These are phyloP conservation scores for Ocimum tenuiflorum DNA, from an alignment of 257 asterid genomes.

Conservation along the genomic window DNA sequence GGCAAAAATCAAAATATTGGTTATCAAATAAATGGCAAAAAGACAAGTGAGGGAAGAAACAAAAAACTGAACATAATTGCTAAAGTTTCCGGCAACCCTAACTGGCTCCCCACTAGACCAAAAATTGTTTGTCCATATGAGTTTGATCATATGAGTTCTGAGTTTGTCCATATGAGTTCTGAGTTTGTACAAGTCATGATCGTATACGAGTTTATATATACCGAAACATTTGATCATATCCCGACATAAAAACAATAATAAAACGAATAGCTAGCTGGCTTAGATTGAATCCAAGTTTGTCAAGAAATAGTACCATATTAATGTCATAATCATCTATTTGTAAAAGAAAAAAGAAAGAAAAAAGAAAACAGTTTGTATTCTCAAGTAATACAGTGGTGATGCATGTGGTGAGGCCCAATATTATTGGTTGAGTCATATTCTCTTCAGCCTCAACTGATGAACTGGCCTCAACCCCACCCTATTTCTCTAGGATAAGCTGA, in stretches of 20 bases:
- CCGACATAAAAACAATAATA: too few relatives aligned
- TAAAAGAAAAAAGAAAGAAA: background rate
- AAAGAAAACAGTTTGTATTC: slow-evolving; percentile 18
- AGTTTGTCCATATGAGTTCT: slow-evolving; percentile 8
- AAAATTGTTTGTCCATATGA: slow-evolving; percentile 12
- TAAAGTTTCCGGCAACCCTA: background rate
- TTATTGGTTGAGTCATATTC: slow-evolving; percentile 42
- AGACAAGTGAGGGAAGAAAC: background rate
- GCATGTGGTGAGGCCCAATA: slow-evolving; percentile 39
- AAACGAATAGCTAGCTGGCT: background rate
- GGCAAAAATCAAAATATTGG: background rate
- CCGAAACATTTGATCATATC: too few relatives aligned
- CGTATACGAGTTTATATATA: background rate
- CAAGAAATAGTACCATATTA: too few relatives aligned
- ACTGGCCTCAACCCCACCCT: slow-evolving; percentile 52
- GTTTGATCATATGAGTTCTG: too few relatives aligned
- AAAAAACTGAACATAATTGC: background rate
- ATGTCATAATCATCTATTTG: slow-evolving; percentile 18
- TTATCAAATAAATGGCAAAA: background rate
- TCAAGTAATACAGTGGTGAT: slow-evolving; percentile 26
- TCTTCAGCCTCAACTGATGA: slow-evolving; percentile 30
- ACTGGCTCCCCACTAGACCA: slow-evolving; percentile 6
- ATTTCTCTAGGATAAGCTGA: slow-evolving; percentile 10
- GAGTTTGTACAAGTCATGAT: too few relatives aligned
- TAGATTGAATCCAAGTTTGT: too few relatives aligned